Evolutionary conservation across 805 yeast species (phyloP).

Genomic region (Diddensiella transvaalensis): DNA sequence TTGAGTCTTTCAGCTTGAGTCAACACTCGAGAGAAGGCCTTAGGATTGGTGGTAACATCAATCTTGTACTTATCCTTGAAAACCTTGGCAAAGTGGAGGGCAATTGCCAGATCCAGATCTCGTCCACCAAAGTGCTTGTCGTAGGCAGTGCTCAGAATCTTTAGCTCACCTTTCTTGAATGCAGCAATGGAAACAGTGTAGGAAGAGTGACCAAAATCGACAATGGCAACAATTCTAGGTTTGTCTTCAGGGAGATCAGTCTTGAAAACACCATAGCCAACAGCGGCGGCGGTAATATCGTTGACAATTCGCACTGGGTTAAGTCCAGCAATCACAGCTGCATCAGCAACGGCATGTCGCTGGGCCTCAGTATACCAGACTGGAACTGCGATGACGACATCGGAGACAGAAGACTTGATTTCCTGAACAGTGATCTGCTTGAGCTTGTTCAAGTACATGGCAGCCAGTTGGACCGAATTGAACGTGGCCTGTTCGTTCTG

Average conservation of each 20-base stretch:
- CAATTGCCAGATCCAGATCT: conserved; percentile 89
- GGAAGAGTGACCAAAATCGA: conserved; percentile 96
- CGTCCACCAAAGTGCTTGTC: conserved; percentile 99
- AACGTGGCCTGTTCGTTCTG: conserved; percentile 74
- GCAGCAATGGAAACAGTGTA: conserved; percentile 87
- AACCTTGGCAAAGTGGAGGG: conserved; percentile 91
- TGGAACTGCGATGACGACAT: conserved; percentile 93
- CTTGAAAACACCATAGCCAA: conserved; percentile 98
- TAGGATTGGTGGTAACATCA: conserved; percentile 84
- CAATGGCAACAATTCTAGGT: conserved; percentile 84
- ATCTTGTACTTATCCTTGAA: conserved; percentile 90
- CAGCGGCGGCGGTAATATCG: conserved; percentile 98
- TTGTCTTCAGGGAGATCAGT: conserved; percentile 93
- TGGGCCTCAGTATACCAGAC: conserved; percentile 96
- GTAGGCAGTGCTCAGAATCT: conserved; percentile 84
- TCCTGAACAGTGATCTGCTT: conserved; percentile 76
- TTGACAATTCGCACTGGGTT: conserved; percentile 98
- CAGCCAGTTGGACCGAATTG: conserved; percentile 85
- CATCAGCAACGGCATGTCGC: conserved; percentile 94
- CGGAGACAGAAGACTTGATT: conserved; percentile 76
- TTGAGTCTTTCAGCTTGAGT: conserved; percentile 89
- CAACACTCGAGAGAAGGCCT: conserved; percentile 91
- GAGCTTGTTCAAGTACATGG: conserved; percentile 91
- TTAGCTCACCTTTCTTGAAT: conserved; percentile 94
- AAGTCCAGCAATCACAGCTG: conserved; percentile 91